These are phyloP conservation scores for Aspergillus neoniger DNA, from an alignment of 2,329 filamentous ascomycete species.

Conservation along the genomic window DNA sequence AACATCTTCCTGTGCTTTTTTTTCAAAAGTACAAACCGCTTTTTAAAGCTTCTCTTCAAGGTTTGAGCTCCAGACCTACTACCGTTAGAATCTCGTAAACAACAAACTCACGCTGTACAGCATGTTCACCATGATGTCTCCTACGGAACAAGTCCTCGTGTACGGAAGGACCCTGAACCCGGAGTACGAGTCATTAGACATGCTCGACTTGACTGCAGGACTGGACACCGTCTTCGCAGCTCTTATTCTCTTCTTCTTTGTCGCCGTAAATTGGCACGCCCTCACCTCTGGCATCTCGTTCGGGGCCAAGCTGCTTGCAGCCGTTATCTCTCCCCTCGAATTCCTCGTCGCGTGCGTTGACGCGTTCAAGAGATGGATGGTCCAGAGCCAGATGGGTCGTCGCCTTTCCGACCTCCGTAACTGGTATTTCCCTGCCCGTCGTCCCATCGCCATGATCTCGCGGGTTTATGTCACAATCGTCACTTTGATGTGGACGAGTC, in stretches of 20 bases:
- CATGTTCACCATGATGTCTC: conserved; percentile 16
- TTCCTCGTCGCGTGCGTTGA: neutral
- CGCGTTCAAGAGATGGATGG: neutral
- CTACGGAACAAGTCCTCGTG: conserved; percentile 18
- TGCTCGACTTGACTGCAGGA: conserved; percentile 15
- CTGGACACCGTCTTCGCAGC: conserved; percentile 13
- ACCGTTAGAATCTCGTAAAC: no score
- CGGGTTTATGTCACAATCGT: conserved; percentile 7
- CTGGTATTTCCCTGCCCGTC: conserved; percentile 17
- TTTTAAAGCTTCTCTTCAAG: no score
- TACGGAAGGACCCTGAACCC: conserved; percentile 16
- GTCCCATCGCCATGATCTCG: neutral
- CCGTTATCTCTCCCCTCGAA: neutral
- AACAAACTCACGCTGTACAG: no score
- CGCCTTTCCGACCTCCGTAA: neutral
- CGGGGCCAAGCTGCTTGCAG: neutral
- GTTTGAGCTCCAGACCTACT: no score
- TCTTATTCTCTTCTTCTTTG: conserved; percentile 5
- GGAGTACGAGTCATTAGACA: conserved; percentile 1
- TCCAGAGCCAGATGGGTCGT: neutral
- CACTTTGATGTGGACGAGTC: neutral
- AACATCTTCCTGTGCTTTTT: neutral
- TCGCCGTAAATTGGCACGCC: conserved; percentile 6
- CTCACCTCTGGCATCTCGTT: conserved; percentile 1
- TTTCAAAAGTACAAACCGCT: no score